Evolutionary conservation across 805 yeast species (phyloP).

Genomic region (Spathaspora gorwiae): DNA sequence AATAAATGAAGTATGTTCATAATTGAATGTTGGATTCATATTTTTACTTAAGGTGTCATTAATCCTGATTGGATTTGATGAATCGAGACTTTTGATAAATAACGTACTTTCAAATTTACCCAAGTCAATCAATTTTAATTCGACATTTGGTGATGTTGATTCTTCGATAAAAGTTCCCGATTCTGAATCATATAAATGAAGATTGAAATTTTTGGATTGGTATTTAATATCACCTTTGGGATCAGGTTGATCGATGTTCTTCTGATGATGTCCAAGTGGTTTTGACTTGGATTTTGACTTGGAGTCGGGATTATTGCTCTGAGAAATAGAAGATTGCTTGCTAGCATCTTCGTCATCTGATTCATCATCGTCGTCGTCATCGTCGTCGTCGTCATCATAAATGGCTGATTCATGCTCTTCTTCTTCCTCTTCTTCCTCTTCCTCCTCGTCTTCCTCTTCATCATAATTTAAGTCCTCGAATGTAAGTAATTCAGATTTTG

Average conservation of each 20-base stretch:
- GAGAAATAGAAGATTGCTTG: background rate
- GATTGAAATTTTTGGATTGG: conserved; percentile 25
- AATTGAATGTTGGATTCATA: conserved; percentile 65
- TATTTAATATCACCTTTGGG: conserved; percentile 16
- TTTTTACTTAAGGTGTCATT: conserved; percentile 28
- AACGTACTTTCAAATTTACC: conserved; percentile 53
- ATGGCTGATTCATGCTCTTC: conserved; percentile 8
- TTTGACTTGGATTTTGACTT: background rate
- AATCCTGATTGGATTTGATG: conserved; percentile 5
- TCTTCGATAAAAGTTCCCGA: conserved; percentile 45
- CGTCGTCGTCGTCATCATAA: conserved; percentile 8
- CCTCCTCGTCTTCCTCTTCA: conserved; percentile 24
- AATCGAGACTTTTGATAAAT: conserved; percentile 27
- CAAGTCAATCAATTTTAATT: conserved; percentile 34
- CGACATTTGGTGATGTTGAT: conserved; percentile 26
- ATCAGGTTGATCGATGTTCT: conserved; percentile 1
- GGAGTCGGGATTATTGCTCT: background rate
- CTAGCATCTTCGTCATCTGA: background rate
- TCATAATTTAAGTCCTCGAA: conserved; percentile 18
- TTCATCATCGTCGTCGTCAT: conserved; percentile 9
- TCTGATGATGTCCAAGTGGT: background rate
- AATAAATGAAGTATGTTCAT: conserved; percentile 51
- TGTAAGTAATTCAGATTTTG: conserved; percentile 16
- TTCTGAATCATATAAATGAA: conserved; percentile 56
- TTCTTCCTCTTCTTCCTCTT: conserved; percentile 19